Conservation (phyloP, 768 basidiomycete species). For the Agaricus subrufescens region DNA sequence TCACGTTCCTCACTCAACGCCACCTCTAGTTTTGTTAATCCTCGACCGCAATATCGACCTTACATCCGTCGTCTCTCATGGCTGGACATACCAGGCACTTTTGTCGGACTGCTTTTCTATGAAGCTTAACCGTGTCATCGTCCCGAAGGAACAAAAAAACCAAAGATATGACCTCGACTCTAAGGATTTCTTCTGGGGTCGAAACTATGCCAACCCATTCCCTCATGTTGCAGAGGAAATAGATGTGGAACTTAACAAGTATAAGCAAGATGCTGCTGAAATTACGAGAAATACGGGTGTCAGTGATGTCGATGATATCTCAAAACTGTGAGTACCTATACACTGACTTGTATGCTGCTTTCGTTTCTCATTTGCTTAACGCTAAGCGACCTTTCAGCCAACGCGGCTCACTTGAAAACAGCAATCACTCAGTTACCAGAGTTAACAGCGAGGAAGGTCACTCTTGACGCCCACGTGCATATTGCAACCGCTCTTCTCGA, state of each 20-base stretch:
- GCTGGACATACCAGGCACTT: constrained; percentile 98
- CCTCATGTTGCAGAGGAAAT: constrained; percentile 99
- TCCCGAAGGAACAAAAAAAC: constrained; percentile 67
- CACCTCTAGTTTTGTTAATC: constrained; percentile 74
- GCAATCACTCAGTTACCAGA: constrained; percentile 97
- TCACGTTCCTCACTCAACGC: background rate
- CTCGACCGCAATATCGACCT: constrained; percentile 94
- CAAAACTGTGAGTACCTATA: constrained; percentile 68
- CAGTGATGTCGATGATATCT: constrained; percentile 91
- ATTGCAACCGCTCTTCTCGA: constrained; percentile 94
- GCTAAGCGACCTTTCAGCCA: constrained; percentile 80
- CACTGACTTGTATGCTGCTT: background rate
- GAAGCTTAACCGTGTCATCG: constrained; percentile 91
- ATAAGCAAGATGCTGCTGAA: constrained; percentile 95
- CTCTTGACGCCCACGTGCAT: constrained; percentile 98
- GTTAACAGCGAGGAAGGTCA: constrained; percentile 93
- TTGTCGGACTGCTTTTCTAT: constrained; percentile 97
- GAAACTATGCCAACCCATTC: constrained; percentile 94
- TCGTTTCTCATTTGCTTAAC: background rate
- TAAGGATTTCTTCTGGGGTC: constrained; percentile 99
- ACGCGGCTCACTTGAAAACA: constrained; percentile 91
- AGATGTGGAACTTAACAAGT: constrained; percentile 84
- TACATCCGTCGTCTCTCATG: constrained; percentile 89
- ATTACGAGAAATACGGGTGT: constrained; percentile 95
- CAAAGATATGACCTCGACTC: constrained; percentile 92